Evolutionary conservation across 2,329 filamentous ascomycete species (phyloP).

Genomic region (Capronia americana): DNA sequence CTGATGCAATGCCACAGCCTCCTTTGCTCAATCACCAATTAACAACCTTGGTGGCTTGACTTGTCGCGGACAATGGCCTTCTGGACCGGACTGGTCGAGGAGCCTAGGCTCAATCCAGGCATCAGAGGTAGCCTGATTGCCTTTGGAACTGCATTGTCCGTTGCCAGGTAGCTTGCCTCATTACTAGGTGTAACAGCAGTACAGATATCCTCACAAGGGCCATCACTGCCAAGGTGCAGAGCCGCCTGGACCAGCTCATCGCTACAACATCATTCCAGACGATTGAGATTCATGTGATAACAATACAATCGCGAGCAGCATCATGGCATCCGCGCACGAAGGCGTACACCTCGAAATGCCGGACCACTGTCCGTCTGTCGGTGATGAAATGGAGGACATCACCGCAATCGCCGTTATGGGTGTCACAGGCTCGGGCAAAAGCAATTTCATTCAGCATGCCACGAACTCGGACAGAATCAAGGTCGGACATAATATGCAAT

Average conservation of each 20-base stretch:
- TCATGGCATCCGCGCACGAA: neutral
- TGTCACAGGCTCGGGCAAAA: constrained; percentile 12
- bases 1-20: neutral
- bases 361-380: neutral
- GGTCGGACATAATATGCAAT: constrained; percentile 1
- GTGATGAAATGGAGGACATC: neutral
- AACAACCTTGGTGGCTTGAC: constrained; percentile 1
- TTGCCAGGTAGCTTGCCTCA: neutral
- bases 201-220: neutral
- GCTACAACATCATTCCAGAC: neutral
- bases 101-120: neutral
- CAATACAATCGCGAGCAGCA: neutral
- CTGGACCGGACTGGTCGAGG: neutral
- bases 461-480: neutral
- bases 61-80: neutral
- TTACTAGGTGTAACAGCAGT: neutral
- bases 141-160: neutral
- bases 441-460: constrained; percentile 4
- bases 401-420: constrained; percentile 9
- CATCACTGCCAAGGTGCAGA: neutral
- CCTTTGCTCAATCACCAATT: constrained; percentile 1
- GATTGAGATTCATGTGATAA: neutral
- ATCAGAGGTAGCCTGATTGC: neutral
- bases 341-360: neutral
- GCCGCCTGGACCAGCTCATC: neutral